phyloP scores from a whole-genome alignment of 73 alveolate species.

The Paramecium sexaurelia region DNA sequence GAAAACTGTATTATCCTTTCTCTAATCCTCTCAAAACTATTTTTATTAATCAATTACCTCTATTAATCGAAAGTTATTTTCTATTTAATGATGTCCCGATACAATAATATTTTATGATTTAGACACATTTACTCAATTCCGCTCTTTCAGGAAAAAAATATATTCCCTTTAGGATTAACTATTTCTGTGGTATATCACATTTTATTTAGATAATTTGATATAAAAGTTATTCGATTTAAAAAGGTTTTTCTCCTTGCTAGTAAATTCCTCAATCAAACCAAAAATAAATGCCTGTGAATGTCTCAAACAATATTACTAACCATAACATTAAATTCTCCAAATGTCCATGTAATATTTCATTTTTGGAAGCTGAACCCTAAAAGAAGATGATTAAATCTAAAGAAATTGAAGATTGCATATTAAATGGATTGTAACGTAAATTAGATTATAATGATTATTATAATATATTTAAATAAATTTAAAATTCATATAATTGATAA shows the following conservation, averaged over 20 bases:
- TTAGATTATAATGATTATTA: not conserved
- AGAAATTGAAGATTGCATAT: not conserved
- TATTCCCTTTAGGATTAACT: constrained; percentile 59
- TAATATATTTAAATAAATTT: not conserved
- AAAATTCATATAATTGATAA: not conserved
- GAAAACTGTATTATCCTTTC: not conserved
- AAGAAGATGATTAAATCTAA: not conserved
- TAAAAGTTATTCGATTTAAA: constrained; percentile 13
- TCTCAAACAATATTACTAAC: not conserved
- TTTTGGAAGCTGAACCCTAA: constrained; percentile 59
- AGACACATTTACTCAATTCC: not conserved
- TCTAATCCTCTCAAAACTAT: not conserved
- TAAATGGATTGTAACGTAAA: not conserved
- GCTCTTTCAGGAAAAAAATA: too few species aligned
- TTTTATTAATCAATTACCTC: not conserved
- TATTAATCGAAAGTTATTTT: not conserved
- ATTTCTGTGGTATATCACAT: constrained; percentile 21
- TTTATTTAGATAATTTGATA: constrained; percentile 20
- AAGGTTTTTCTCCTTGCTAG: constrained; percentile 60
- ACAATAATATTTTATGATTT: not conserved
- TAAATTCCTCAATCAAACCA: constrained; percentile 56
- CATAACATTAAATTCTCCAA: constrained; percentile 62
- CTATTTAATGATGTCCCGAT: not conserved
- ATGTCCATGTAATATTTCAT: constrained; percentile 61
- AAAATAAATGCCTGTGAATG: constrained; percentile 61